Percentiles rank a stretch among this genome's conserved stretches.
Conservation (phyloP, 2,329 filamentous ascomycete species). For the Botryotinia narcissicola region DNA sequence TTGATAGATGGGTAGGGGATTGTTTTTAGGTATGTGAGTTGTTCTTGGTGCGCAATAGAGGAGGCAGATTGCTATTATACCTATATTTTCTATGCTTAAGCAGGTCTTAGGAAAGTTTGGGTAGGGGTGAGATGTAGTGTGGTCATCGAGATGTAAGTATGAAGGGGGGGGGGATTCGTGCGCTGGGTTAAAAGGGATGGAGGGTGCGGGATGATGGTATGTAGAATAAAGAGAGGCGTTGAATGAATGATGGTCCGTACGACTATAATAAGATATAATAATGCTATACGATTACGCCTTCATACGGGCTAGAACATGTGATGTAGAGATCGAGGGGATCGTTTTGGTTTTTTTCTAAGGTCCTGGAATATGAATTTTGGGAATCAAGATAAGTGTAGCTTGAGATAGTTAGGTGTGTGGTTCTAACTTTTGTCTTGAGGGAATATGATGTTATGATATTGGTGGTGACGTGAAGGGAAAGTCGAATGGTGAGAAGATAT, state of each 20-base stretch:
- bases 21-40: neutral
- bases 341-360: neutral
- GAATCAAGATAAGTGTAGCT: neutral
- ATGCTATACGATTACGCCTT: neutral
- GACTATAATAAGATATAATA: neutral
- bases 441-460: neutral
- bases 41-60: neutral
- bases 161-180: neutral
- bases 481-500: neutral
- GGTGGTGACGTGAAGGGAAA: neutral
- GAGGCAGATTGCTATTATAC: neutral
- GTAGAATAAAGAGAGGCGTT: neutral
- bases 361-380: neutral
- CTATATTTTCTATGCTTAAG: neutral
- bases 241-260: neutral
- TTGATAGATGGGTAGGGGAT: neutral
- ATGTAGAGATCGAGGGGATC: neutral
- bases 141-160: neutral
- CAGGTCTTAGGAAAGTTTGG: neutral
- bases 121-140: neutral
- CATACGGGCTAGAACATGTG: neutral
- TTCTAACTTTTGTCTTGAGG: neutral
- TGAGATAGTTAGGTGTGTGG: neutral
- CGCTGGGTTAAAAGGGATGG: neutral
- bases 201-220: neutral